phyloP scores from a whole-genome alignment of 2,329 filamentous ascomycete species.

The Cladosporium sp. region DNA sequence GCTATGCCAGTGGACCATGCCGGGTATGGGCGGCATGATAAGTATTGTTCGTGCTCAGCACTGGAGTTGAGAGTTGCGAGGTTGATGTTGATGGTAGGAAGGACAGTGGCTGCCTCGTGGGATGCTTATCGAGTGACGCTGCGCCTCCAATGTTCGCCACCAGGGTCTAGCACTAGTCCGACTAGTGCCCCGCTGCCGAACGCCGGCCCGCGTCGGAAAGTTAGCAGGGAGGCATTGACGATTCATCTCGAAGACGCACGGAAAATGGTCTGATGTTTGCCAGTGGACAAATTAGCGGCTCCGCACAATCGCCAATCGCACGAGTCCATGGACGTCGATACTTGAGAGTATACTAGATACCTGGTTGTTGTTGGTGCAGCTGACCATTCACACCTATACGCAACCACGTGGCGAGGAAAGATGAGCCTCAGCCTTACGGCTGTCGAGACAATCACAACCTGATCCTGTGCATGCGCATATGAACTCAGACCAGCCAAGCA shows the following conservation, averaged over 20 bases:
- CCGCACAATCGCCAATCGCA: neutral
- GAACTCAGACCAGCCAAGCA: neutral
- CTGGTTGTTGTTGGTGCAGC: neutral
- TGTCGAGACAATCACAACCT: neutral
- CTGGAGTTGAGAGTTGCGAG: constrained; percentile 4
- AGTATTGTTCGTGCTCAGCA: constrained; percentile 22
- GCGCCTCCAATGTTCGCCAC: constrained; percentile 3
- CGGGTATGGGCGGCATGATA: constrained; percentile 41
- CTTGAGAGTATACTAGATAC: neutral
- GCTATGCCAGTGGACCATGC: constrained; percentile 40
- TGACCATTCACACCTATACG: neutral
- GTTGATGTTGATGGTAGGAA: neutral
- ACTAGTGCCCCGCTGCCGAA: neutral
- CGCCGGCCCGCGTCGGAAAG: neutral
- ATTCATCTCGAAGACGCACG: neutral
- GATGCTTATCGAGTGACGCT: neutral
- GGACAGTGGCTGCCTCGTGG: neutral
- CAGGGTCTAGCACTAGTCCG: constrained; percentile 1
- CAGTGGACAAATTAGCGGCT: neutral
- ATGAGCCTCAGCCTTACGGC: constrained; percentile 1
- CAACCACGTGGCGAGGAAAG: neutral
- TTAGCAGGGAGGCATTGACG: neutral
- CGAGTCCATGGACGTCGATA: neutral
- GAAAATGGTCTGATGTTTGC: constrained; percentile 9
- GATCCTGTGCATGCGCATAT: neutral